These are phyloP conservation scores for Collybiopsis luxurians DNA, from an alignment of 768 basidiomycete genomes.

Conservation along the genomic window DNA sequence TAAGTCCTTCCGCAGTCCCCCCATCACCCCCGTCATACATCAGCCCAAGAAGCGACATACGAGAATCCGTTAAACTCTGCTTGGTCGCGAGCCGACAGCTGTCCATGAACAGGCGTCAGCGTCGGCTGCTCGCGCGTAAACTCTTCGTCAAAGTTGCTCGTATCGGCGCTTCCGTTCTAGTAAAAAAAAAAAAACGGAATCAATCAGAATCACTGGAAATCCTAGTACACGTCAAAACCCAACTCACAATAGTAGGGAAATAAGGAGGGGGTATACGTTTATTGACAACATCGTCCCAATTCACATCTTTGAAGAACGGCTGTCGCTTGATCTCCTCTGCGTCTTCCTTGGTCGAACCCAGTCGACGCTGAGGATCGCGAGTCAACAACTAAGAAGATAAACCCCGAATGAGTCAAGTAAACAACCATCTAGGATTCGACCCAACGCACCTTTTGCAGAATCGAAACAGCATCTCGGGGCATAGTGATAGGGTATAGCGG, in stretches of 20 bases:
- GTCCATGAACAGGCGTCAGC: slow-evolving; percentile 94
- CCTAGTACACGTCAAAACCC: too few relatives aligned
- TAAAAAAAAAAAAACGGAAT: not conserved
- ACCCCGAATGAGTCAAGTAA: slow-evolving; percentile 6
- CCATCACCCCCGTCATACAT: slow-evolving; percentile 43
- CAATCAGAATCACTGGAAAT: not conserved
- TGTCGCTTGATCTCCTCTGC: slow-evolving; percentile 98
- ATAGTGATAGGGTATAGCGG: slow-evolving; percentile 98
- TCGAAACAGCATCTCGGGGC: slow-evolving; percentile 95
- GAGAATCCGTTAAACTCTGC: slow-evolving; percentile 97
- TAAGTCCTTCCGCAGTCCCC: too few relatives aligned
- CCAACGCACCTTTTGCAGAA: slow-evolving; percentile 79
- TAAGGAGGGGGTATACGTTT: slow-evolving; percentile 98
- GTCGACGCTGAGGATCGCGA: slow-evolving; percentile 84
- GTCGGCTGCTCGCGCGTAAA: slow-evolving; percentile 97
- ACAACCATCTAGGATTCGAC: not conserved
- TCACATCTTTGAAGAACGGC: slow-evolving; percentile 98
- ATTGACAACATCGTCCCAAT: slow-evolving; percentile 93
- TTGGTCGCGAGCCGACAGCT: slow-evolving; percentile 86
- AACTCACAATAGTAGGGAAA: slow-evolving; percentile 93
- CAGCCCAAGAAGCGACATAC: slow-evolving; percentile 79
- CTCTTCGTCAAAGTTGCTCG: slow-evolving; percentile 94
- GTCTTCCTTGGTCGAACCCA: slow-evolving; percentile 89
- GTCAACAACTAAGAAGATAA: slow-evolving; percentile 68
- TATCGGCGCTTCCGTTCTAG: slow-evolving; percentile 82